Conservation (phyloP, 2,329 filamentous ascomycete genomes). For the Neofusicoccum sp. region DNA sequence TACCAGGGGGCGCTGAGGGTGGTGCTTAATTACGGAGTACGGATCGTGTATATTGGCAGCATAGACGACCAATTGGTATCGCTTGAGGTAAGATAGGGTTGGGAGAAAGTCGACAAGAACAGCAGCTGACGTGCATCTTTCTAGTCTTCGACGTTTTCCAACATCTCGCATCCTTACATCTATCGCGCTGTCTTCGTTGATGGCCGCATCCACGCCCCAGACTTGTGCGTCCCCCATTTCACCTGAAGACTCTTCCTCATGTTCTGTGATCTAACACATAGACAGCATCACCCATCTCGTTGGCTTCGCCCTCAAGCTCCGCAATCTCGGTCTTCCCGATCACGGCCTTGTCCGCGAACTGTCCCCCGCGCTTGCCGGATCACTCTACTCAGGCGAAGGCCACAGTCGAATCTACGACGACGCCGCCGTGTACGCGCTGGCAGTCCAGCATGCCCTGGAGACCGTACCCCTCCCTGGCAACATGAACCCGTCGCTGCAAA, state of each 20-base stretch:
- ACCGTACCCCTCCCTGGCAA: constrained; percentile 40
- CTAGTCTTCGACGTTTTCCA: constrained; percentile 79
- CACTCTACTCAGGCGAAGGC: constrained; percentile 86
- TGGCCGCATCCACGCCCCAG: constrained; percentile 83
- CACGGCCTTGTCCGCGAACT: constrained; percentile 91
- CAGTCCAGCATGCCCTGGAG: constrained; percentile 48
- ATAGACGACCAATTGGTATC: constrained; percentile 97
- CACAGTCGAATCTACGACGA: constrained; percentile 95
- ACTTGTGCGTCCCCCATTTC: constrained; percentile 54
- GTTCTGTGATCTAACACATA: not conserved
- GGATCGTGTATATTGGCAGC: constrained; percentile 85
- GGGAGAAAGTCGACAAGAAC: no score
- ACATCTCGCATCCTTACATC: constrained; percentile 85
- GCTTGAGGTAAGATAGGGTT: constrained; percentile 63
- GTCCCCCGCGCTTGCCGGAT: constrained; percentile 82
- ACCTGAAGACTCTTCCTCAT: not conserved
- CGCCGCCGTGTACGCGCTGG: constrained; percentile 71
- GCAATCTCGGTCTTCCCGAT: constrained; percentile 88
- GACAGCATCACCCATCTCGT: constrained; percentile 74
- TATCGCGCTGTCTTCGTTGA: constrained; percentile 96
- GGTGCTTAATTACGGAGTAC: constrained; percentile 73
- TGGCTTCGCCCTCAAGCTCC: constrained; percentile 87
- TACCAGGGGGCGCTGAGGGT: constrained; percentile 74
- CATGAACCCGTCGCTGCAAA: constrained; percentile 27
- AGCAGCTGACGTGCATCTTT: not conserved